Conservation (phyloP, 108 stramenopile genomes). For the Cyclotella kingstonii region DNA sequence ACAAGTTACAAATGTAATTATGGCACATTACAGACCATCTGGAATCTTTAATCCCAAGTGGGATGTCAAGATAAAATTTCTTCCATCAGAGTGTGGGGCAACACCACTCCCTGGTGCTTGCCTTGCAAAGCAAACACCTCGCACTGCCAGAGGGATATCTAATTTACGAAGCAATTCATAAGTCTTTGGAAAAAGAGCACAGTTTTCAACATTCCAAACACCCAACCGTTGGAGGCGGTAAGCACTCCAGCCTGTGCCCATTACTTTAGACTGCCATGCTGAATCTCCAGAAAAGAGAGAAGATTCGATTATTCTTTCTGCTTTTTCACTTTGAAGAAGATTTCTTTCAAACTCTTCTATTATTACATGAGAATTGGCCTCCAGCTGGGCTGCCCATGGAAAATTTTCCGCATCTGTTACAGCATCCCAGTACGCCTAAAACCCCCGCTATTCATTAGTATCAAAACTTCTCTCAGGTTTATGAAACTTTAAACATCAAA, state of each 20-base stretch:
- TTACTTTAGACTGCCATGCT: conserved; percentile 83
- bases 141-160: conserved; percentile 87
- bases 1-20: too few relatives aligned
- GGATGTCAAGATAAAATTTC: conserved; percentile 91
- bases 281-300: conserved; percentile 68
- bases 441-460: too few relatives aligned
- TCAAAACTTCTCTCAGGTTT: too few relatives aligned
- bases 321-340: conserved; percentile 37
- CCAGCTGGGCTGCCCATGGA: conserved; percentile 82
- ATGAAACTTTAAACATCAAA: too few relatives aligned
- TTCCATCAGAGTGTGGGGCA: conserved; percentile 83
- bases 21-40: conserved; percentile 34
- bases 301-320: conserved; percentile 3
- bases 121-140: conserved; percentile 93
- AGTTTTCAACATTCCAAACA: conserved; percentile 87
- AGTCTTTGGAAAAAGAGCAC: conserved; percentile 81
- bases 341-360: conserved; percentile 74
- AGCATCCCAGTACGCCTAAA: conserved; percentile 85
- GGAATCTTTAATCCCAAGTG: conserved; percentile 86
- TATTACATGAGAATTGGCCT: conserved; percentile 72
- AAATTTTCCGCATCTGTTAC: conserved; percentile 49
- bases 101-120: conserved; percentile 86
- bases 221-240: conserved; percentile 88
- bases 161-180: conserved; percentile 70
- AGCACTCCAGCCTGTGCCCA: conserved; percentile 92